These are phyloP conservation scores for Halteria grandinella DNA, from an alignment of 73 alveolate species.

Conservation along the genomic window DNA sequence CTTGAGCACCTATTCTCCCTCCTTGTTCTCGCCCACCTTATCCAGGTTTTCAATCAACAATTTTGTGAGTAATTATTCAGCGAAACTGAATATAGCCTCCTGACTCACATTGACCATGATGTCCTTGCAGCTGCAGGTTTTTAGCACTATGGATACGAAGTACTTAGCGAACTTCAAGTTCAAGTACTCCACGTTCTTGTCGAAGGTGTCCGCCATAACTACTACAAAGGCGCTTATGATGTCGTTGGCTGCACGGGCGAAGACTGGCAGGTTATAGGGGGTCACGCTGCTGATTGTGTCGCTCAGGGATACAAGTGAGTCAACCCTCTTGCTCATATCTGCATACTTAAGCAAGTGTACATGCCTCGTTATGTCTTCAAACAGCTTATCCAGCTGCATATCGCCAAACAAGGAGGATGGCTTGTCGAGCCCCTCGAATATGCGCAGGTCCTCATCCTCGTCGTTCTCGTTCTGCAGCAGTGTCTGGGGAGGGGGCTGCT, in stretches of 20 bases:
- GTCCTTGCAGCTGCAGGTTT: conserved; percentile 64
- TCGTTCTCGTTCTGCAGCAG: conserved; percentile 8
- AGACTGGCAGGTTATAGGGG: conserved; percentile 17
- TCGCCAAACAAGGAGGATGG: no score
- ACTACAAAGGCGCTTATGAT: conserved; percentile 46
- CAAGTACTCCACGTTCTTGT: conserved; percentile 60
- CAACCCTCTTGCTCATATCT: conserved; percentile 67
- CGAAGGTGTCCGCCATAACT: conserved; percentile 58
- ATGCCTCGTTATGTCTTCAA: conserved; percentile 53
- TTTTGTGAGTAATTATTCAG: conserved; percentile 66
- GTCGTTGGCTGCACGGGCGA: conserved; percentile 32
- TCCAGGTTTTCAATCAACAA: conserved; percentile 65
- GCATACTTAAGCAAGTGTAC: conserved; percentile 65
- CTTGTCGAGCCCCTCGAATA: not conserved
- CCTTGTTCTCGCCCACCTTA: conserved; percentile 65
- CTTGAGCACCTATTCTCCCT: conserved; percentile 72
- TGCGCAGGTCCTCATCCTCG: conserved; percentile 24
- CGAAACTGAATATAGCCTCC: conserved; percentile 45
- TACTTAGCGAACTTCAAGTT: conserved; percentile 79
- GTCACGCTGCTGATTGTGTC: conserved; percentile 47
- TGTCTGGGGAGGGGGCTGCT: no score
- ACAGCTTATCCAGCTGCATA: conserved; percentile 32
- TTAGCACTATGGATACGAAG: conserved; percentile 67
- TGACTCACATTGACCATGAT: conserved; percentile 58
- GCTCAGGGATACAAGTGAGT: conserved; percentile 68